Conservation (phyloP, 2,329 filamentous ascomycete genomes). For the Myriangium duriaei region DNA sequence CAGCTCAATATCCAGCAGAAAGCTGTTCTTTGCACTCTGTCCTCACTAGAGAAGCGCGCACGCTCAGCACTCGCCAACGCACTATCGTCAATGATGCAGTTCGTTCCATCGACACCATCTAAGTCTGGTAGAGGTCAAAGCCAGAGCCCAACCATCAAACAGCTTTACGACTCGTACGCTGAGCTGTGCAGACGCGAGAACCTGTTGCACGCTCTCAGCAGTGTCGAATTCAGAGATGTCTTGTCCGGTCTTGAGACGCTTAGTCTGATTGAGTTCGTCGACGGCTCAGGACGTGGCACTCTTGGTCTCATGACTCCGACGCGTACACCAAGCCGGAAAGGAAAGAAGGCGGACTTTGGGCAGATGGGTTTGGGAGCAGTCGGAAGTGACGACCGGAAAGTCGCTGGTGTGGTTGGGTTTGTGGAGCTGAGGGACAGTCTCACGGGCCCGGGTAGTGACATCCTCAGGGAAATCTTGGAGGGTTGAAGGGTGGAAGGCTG, state of each 20-base stretch:
- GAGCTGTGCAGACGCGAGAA: conserved; percentile 74
- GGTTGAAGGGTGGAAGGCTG: conserved; percentile 14
- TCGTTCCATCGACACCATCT: conserved; percentile 27
- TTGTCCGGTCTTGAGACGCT: conserved; percentile 79
- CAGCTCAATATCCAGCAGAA: conserved; percentile 93
- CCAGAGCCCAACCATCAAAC: conserved; percentile 61
- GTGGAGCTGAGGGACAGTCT: conserved; percentile 23
- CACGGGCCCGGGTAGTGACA: conserved; percentile 23
- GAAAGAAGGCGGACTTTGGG: conserved; percentile 36
- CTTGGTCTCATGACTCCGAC: conserved; percentile 53
- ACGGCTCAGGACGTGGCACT: conserved; percentile 52
- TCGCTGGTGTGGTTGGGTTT: conserved; percentile 23
- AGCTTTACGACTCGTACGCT: conserved; percentile 72
- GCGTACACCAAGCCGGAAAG: conserved; percentile 56
- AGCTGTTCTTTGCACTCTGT: conserved; percentile 77
- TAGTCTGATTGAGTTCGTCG: conserved; percentile 58
- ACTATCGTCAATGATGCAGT: conserved; percentile 6
- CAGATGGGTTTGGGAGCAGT: conserved; percentile 46
- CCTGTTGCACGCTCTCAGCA: conserved; percentile 77
- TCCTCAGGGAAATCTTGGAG: conserved; percentile 26
- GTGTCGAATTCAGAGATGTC: conserved; percentile 89
- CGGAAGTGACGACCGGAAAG: conserved; percentile 36
- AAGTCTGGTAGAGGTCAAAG: conserved; percentile 32
- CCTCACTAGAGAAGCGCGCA: conserved; percentile 71
- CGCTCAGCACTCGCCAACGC: conserved; percentile 27